Conservation (phyloP, 495 filamentous ascomycete species). For the Penicillium angulare region DNA sequence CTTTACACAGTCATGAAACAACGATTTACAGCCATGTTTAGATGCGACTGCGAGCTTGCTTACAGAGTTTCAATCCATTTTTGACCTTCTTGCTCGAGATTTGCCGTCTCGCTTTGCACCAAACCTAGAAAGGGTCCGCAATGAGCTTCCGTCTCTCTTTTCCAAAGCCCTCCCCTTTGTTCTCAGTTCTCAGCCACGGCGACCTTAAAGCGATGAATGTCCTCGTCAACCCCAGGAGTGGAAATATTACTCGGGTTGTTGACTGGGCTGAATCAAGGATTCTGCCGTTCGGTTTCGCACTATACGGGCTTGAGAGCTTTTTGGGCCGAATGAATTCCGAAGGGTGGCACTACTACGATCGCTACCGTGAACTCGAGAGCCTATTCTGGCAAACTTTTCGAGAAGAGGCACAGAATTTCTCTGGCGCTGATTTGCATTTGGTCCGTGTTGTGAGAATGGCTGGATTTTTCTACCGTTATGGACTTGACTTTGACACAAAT, state of each 20-base stretch:
- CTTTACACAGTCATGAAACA: slow-evolving; percentile 17
- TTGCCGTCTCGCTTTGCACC: slow-evolving; percentile 14
- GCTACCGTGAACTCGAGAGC: slow-evolving; percentile 12
- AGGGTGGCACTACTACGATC: slow-evolving; percentile 37
- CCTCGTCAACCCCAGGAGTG: slow-evolving; percentile 35
- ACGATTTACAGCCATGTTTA: slow-evolving; percentile 5
- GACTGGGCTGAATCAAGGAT: slow-evolving; percentile 48
- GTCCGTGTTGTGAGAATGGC: slow-evolving; percentile 14
- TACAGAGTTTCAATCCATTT: slow-evolving; percentile 10
- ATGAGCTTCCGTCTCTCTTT: slow-evolving; percentile 29
- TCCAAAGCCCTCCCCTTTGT: slow-evolving; percentile 33
- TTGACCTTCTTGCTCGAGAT: slow-evolving; percentile 14
- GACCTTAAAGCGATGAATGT: slow-evolving; percentile 50
- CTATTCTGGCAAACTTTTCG: slow-evolving; percentile 25
- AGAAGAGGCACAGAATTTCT: slow-evolving; percentile 14
- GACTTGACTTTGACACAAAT: slow-evolving; percentile 18
- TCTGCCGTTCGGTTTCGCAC: slow-evolving; percentile 43
- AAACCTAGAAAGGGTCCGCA: slow-evolving; percentile 10
- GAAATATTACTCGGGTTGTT: slow-evolving; percentile 42
- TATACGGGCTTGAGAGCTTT: slow-evolving; percentile 41
- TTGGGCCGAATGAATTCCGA: slow-evolving; percentile 35
- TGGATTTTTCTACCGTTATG: slow-evolving; percentile 18
- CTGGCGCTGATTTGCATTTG: slow-evolving; percentile 11
- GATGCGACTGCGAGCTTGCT: slow-evolving; percentile 8
- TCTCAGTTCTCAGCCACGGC: slow-evolving; percentile 43